Evolutionary conservation across 495 filamentous ascomycete species (phyloP).

Genomic region (Aspergillus cristatus): DNA sequence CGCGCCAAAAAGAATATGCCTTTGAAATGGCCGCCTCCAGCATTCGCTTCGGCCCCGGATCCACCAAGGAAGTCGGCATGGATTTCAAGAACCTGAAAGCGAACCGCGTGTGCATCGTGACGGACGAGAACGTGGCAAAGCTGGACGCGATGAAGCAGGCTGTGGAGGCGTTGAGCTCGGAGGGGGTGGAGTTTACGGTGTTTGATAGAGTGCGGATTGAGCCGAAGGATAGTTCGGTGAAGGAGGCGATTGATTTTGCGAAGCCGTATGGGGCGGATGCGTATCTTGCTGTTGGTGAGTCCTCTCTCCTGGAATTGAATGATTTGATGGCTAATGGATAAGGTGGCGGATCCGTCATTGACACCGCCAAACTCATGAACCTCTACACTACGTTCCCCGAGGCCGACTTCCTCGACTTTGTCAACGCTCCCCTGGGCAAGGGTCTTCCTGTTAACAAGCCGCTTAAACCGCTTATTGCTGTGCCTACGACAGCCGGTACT

Average conservation of each 20-base stretch:
- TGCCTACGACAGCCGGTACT: constrained; percentile 93
- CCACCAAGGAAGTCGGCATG: constrained; percentile 98
- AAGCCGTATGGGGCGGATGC: constrained; percentile 75
- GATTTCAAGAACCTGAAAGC: constrained; percentile 86
- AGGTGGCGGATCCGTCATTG: constrained; percentile 74
- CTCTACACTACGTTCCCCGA: constrained; percentile 82
- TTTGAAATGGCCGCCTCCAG: constrained; percentile 95
- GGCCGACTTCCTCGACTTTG: constrained; percentile 90
- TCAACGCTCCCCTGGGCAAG: constrained; percentile 88
- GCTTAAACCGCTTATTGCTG: constrained; percentile 78
- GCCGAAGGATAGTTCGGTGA: constrained; percentile 89
- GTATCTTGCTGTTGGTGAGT: constrained; percentile 78
- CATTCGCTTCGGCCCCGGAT: constrained; percentile 87
- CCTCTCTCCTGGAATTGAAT: not conserved
- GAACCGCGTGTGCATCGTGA: constrained; percentile 82
- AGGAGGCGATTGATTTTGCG: constrained; percentile 76
- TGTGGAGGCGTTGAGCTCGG: constrained; percentile 60
- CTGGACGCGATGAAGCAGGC: constrained; percentile 81
- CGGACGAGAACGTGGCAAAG: constrained; percentile 68
- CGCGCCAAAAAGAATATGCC: constrained; percentile 85
- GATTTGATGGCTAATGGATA: not conserved
- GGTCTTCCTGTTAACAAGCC: constrained; percentile 71
- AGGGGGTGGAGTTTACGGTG: constrained; percentile 72
- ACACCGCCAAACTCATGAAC: constrained; percentile 98
- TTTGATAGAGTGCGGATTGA: constrained; percentile 73